phyloP scores from a whole-genome alignment of 2,329 filamentous ascomycete genomes.

The Phialocephala subalpina region DNA sequence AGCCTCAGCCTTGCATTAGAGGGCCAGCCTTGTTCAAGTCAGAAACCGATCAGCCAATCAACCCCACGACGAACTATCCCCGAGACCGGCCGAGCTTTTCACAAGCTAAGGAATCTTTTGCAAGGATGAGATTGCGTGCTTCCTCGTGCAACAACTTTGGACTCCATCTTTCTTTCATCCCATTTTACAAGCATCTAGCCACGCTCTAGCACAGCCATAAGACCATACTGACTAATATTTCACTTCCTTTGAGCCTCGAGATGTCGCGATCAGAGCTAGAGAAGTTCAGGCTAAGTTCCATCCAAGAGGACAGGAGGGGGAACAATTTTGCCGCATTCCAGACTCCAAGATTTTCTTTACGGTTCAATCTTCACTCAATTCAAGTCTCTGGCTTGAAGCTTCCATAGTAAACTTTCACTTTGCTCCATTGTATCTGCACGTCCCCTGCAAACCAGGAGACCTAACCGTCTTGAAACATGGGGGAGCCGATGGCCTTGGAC shows the following conservation, averaged over 20 bases:
- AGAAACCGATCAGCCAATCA: background rate
- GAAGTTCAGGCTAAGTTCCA: constrained; percentile 13
- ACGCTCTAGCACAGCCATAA: background rate
- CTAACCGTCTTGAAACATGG: constrained; percentile 32
- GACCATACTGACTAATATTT: background rate
- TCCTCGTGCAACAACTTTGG: background rate
- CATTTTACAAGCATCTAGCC: background rate
- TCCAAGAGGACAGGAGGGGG: background rate
- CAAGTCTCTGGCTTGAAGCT: constrained; percentile 7
- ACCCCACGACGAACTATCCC: background rate
- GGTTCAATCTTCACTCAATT: constrained; percentile 21
- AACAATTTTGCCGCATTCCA: background rate
- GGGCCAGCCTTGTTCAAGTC: too few relatives aligned
- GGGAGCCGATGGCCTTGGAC: constrained; percentile 39
- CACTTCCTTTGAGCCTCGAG: background rate
- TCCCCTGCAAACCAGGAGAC: constrained; percentile 1
- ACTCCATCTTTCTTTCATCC: background rate
- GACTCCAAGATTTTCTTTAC: background rate
- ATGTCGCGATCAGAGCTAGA: constrained; percentile 11
- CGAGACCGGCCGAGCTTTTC: constrained; percentile 5
- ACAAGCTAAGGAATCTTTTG: background rate
- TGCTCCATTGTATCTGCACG: constrained; percentile 10
- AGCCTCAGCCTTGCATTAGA: constrained; percentile 7
- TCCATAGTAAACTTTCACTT: background rate
- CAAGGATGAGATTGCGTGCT: constrained; percentile 8